These are phyloP conservation scores for Trametes cingulata DNA, from an alignment of 768 basidiomycete species.

Conservation along the genomic window DNA sequence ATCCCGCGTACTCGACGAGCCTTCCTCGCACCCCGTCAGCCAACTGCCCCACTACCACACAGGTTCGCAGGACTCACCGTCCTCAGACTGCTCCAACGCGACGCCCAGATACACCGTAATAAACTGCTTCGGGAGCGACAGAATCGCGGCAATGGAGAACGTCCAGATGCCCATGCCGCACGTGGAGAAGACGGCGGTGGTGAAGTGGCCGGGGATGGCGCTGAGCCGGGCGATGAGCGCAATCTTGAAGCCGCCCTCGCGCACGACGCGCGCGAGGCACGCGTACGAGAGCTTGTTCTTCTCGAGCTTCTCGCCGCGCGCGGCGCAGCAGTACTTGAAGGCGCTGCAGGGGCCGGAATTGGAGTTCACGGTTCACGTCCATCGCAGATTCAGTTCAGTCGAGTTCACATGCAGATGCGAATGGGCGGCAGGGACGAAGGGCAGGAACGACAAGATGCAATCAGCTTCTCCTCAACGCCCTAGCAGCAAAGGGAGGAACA, in stretches of 20 bases:
- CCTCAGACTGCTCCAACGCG: constrained; percentile 55
- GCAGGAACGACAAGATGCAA: not conserved
- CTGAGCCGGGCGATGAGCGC: constrained; percentile 76
- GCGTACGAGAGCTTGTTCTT: constrained; percentile 46
- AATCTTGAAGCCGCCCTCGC: constrained; percentile 87
- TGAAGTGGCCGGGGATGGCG: constrained; percentile 88
- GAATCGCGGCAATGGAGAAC: constrained; percentile 76
- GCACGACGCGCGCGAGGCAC: constrained; percentile 57
- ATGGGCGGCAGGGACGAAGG: not conserved
- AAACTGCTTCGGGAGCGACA: constrained; percentile 90
- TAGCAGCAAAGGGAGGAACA: not conserved
- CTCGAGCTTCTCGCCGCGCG: constrained; percentile 71
- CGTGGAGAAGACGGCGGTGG: constrained; percentile 84
- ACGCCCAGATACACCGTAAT: constrained; percentile 91
- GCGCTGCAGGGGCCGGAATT: constrained; percentile 48
- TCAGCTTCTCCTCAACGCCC: not conserved
- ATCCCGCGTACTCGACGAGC: constrained; percentile 45
- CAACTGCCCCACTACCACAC: too few species aligned
- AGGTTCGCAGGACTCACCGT: too few species aligned
- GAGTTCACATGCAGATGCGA: too few species aligned
- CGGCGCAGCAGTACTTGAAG: constrained; percentile 77
- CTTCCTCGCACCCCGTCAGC: too few species aligned
- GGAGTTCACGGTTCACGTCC: not conserved
- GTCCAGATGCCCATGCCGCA: constrained; percentile 84
- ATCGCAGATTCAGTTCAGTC: too few species aligned